A percentile compares a stretch with the other conserved stretches of the same genome.
Conservation (phyloP, 331 rosid genomes). For the Acacia pycnantha region DNA sequence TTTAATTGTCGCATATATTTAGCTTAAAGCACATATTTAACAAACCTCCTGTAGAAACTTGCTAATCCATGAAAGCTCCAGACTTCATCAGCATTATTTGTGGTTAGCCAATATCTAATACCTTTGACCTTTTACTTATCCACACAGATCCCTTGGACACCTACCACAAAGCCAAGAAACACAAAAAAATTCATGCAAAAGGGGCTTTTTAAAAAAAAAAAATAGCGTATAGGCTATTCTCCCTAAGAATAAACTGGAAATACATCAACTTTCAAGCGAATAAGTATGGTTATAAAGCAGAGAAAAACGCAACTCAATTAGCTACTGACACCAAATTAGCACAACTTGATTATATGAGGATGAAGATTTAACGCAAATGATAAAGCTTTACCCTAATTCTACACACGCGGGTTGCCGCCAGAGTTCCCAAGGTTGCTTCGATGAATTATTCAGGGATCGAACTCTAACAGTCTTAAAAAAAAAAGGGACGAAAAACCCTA, state of each 20-base stretch:
- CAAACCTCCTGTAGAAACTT: too few species aligned
- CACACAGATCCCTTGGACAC: too few species aligned
- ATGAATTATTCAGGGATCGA: background rate
- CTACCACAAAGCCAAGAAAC: too few species aligned
- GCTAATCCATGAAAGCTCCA: too few species aligned
- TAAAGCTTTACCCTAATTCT: slow-evolving; percentile 38
- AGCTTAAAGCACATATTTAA: slow-evolving; percentile 6
- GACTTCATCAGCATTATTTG: too few species aligned
- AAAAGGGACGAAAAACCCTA: too few species aligned
- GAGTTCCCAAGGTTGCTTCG: slow-evolving; percentile 34
- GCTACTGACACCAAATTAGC: background rate
- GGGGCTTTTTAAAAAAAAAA: background rate
- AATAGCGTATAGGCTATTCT: too few species aligned
- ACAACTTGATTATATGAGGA: background rate
- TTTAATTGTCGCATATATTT: slow-evolving; percentile 5
- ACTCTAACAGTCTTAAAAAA: background rate
- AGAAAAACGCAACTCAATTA: background rate
- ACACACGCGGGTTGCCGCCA: slow-evolving; percentile 53
- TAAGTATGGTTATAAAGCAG: background rate
- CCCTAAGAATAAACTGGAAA: background rate
- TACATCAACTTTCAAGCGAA: background rate
- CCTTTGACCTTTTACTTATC: too few species aligned
- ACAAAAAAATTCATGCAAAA: too few species aligned
- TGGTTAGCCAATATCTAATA: too few species aligned
- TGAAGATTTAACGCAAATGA: background rate